phyloP scores from a whole-genome alignment of 1,139 yeast genomes.

The Scheffersomyces segobiensis region DNA sequence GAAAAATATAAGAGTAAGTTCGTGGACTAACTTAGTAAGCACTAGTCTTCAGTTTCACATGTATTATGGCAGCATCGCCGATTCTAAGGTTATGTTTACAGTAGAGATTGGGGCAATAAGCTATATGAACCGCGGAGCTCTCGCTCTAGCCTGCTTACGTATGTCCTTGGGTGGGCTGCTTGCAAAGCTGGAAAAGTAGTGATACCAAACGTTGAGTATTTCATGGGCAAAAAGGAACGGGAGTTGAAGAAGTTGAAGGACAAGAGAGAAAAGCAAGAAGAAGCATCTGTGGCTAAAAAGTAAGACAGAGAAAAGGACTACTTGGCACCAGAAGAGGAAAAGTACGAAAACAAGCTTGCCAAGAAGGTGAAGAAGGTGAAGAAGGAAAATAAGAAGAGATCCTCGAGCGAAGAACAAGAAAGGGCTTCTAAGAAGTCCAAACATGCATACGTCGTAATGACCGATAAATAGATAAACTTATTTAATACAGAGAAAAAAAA shows the following conservation, averaged over 20 bases:
- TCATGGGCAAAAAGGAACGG: slow-evolving; percentile 84
- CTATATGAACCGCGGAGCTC: no score
- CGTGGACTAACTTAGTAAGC: no score
- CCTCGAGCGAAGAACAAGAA: slow-evolving; percentile 8
- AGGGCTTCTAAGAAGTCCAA: slow-evolving; percentile 6
- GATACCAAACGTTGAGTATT: no score
- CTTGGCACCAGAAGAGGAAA: slow-evolving; percentile 63
- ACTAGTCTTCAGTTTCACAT: no score
- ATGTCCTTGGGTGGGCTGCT: no score
- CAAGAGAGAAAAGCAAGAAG: slow-evolving; percentile 77
- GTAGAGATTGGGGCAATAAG: no score
- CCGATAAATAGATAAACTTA: background rate
- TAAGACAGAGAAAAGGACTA: slow-evolving; percentile 76
- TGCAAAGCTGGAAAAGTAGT: no score
- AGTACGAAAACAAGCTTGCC: slow-evolving; percentile 15
- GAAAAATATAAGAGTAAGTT: no score
- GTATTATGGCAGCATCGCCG: no score
- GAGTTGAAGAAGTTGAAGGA: slow-evolving; percentile 70
- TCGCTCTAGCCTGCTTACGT: no score
- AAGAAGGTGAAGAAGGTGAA: slow-evolving; percentile 35
- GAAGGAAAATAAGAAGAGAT: slow-evolving; percentile 18
- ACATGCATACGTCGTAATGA: background rate
- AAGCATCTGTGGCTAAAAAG: slow-evolving; percentile 62
- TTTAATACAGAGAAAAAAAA: background rate
- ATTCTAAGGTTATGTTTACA: no score